Base-by-base conservation (phyloP, 176 grass and related monocot genomes). In the Avena atlantica region DNA sequence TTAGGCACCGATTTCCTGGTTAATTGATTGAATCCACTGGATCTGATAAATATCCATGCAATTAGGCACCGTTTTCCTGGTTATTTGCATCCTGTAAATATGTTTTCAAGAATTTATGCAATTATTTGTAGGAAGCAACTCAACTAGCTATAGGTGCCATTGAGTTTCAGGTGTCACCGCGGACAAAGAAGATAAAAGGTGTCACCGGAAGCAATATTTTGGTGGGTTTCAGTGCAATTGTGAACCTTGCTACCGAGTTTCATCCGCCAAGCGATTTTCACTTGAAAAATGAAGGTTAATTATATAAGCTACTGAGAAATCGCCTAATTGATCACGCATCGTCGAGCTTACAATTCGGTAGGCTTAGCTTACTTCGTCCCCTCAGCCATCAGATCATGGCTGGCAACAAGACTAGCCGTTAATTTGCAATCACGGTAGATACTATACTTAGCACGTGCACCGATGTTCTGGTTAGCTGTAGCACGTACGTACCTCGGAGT, bases 401-500 rank as follows among this genome's bases (percentile, higher is more conserved):
- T 0, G 68, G 36, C 68, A 71, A 71, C 68, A 71, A 21, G 36
- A 71, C 67, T 70, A 42, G 67, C 16, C 5, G 4, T 40, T 47
- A 9, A 6, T 10, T n/a, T 20, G 66, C 67, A 44, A 17, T 11
- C 36, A 42, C 40, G 6, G 40, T 1, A 5, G 5, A 40, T 29
- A 29, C 2, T 29, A 1, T 42, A 42, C 40, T 42, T 42, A 42
- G 40, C 40, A 42, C 40, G 6, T 42, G 40, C 40, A 6, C 1
- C 40, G 40, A 42, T 42, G 40, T 42, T 42, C 40, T 42, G 40
- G 40, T 42, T 24, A 61, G 66, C 34, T 36, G 17, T 1, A 8
- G 12, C 14, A 15, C 17, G 25, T 17, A 4, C 11, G 6, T 81
- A 97, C 95, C 93, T 98, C 89, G 1, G 93, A 86, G 91, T 93